Evolutionary conservation across 495 filamentous ascomycete genomes (phyloP).

Genomic region (Letharia lupina): DNA sequence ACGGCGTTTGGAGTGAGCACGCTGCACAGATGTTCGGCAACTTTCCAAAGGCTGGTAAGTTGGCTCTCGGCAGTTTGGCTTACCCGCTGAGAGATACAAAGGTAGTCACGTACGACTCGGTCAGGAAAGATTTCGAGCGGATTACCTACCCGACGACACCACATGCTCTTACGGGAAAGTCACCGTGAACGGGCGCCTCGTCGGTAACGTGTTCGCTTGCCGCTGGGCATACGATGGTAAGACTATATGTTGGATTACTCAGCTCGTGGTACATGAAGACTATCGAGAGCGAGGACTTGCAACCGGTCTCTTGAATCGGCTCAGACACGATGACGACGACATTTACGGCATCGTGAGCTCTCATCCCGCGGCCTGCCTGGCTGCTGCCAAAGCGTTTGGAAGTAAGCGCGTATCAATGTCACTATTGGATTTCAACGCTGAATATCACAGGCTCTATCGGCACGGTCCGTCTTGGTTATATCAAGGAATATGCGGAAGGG

Average conservation of each 20-base stretch:
- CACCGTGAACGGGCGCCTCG: slow-evolving; percentile 29
- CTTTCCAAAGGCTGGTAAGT: slow-evolving; percentile 24
- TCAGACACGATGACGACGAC: slow-evolving; percentile 26
- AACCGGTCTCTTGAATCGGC: slow-evolving; percentile 26
- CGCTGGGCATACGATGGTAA: slow-evolving; percentile 27
- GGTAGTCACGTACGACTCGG: slow-evolving; percentile 27
- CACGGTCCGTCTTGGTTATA: slow-evolving; percentile 24
- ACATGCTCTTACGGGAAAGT: slow-evolving; percentile 27
- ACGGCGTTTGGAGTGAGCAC: slow-evolving; percentile 29
- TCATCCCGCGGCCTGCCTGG: slow-evolving; percentile 28
- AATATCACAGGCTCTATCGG: slow-evolving; percentile 18
- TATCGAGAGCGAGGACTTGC: slow-evolving; percentile 31
- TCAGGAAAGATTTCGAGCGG: slow-evolving; percentile 22
- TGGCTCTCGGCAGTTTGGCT: not conserved
- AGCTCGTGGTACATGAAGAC: slow-evolving; percentile 31
- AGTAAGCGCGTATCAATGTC: slow-evolving; percentile 19
- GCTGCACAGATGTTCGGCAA: slow-evolving; percentile 16
- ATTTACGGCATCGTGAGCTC: slow-evolving; percentile 33
- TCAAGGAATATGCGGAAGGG: slow-evolving; percentile 21
- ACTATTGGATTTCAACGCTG: slow-evolving; percentile 13
- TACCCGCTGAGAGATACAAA: slow-evolving; percentile 12
- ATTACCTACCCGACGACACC: slow-evolving; percentile 23
- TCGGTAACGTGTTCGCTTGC: slow-evolving; percentile 33
- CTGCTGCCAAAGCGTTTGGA: slow-evolving; percentile 27
- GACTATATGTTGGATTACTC: slow-evolving; percentile 35